These are phyloP conservation scores for Aspergillus pseudoglaucus DNA, from an alignment of 2,329 filamentous ascomycete species.

Conservation along the genomic window DNA sequence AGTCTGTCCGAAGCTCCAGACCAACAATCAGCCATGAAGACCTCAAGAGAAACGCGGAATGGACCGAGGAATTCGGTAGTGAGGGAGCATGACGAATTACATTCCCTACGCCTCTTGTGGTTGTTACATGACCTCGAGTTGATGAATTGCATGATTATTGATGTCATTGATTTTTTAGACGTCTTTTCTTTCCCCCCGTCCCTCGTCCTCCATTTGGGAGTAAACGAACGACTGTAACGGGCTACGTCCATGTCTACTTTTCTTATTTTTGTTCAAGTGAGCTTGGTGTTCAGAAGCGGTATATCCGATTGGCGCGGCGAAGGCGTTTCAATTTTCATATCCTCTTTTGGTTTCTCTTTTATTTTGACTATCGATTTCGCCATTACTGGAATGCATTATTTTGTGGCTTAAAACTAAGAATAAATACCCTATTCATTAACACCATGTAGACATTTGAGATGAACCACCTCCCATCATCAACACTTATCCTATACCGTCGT, in stretches of 20 bases:
- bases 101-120: background rate
- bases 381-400: background rate
- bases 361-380: background rate
- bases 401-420: too few species aligned
- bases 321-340: slow-evolving; percentile 4
- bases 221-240: background rate
- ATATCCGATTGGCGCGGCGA: slow-evolving; percentile 6
- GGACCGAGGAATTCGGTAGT: slow-evolving; percentile 94
- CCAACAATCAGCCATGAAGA: slow-evolving; percentile 89
- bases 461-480: too few species aligned
- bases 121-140: background rate
- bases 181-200: slow-evolving; percentile 1
- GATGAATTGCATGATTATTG: background rate
- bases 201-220: too few species aligned
- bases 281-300: slow-evolving; percentile 26
- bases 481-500: too few species aligned
- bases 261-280: slow-evolving; percentile 7
- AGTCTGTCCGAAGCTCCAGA: slow-evolving; percentile 78
- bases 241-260: slow-evolving; percentile 6
- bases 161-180: background rate
- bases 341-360: background rate
- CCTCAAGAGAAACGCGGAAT: slow-evolving; percentile 75
- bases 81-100: slow-evolving; percentile 57
- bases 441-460: too few species aligned
- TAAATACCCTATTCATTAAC: too few species aligned